These are phyloP conservation scores for Rubus idaeus DNA, from an alignment of 306 rosid species.

Conservation along the genomic window DNA sequence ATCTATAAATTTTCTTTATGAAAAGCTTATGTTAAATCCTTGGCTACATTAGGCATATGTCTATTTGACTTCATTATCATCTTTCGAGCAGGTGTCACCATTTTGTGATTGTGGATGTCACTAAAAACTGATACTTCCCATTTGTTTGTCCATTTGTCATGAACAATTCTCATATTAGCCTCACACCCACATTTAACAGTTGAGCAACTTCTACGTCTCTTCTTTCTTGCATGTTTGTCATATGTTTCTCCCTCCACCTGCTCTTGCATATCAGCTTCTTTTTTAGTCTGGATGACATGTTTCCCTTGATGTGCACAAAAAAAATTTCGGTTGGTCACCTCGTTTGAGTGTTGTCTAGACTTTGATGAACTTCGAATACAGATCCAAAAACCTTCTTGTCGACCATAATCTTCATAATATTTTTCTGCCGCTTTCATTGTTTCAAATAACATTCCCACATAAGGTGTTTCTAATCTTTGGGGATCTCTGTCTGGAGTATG, in stretches of 20 bases:
- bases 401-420: conserved; percentile 11
- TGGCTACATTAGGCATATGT: background rate
- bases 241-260: background rate
- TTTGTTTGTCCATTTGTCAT: background rate
- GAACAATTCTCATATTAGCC: background rate
- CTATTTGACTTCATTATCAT: background rate
- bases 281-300: background rate
- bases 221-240: background rate
- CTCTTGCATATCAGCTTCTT: background rate
- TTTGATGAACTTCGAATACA: background rate
- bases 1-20: background rate
- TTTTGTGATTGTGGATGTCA: background rate
- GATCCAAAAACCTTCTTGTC: background rate
- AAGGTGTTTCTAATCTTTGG: background rate
- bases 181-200: background rate
- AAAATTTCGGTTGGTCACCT: background rate
- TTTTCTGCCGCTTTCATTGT: background rate
- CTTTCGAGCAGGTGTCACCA: background rate
- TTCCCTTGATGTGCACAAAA: conserved; percentile 7
- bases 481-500: background rate
- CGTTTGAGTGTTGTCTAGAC: background rate
- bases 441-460: conserved; percentile 6
- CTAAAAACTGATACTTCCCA: background rate
- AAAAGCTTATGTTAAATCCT: background rate
- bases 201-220: background rate